These are phyloP conservation scores for Lumnitzera littorea DNA, from an alignment of 345 rosid genomes.

Conservation along the genomic window DNA sequence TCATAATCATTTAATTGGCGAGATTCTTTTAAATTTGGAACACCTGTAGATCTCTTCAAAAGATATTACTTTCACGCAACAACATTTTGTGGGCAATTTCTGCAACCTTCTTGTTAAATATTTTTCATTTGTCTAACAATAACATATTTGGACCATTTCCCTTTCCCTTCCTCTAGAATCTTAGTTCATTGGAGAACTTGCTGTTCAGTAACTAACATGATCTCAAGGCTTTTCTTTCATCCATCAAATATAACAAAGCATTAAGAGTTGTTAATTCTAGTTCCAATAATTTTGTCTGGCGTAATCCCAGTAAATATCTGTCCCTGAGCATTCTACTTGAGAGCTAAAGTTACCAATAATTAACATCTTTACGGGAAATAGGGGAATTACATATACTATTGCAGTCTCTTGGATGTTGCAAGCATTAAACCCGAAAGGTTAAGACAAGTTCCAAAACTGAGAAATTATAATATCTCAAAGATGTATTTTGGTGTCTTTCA, in stretches of 20 bases:
- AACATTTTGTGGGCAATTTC: too few species aligned
- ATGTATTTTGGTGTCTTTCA: constrained; percentile 83
- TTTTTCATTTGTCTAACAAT: too few species aligned
- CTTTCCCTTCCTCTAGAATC: too few species aligned
- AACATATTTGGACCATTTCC: too few species aligned
- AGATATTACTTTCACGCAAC: too few species aligned
- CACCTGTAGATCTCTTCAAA: too few species aligned
- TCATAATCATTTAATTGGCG: too few species aligned
- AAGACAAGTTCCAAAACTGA: constrained; percentile 60
- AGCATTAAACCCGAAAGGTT: constrained; percentile 90
- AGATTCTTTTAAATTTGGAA: too few species aligned
- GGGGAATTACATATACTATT: constrained; percentile 84
- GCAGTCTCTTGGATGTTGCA: constrained; percentile 79
- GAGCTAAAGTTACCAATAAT: constrained; percentile 89
- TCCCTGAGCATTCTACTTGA: constrained; percentile 80
- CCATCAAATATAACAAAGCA: constrained; percentile 59
- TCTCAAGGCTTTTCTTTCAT: constrained; percentile 59
- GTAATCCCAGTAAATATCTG: constrained; percentile 71
- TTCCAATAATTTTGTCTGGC: too few species aligned
- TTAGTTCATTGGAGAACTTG: constrained; percentile 55
- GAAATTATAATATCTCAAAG: constrained; percentile 78
- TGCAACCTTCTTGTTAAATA: too few species aligned
- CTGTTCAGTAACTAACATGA: constrained; percentile 61
- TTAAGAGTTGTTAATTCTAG: constrained; percentile 61
- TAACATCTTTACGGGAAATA: constrained; percentile 78